Percentiles rank a stretch among this genome's conserved stretches.
phyloP scores from a whole-genome alignment of 2,329 filamentous ascomycete genomes.

The Hirsutella rhossiliensis region DNA sequence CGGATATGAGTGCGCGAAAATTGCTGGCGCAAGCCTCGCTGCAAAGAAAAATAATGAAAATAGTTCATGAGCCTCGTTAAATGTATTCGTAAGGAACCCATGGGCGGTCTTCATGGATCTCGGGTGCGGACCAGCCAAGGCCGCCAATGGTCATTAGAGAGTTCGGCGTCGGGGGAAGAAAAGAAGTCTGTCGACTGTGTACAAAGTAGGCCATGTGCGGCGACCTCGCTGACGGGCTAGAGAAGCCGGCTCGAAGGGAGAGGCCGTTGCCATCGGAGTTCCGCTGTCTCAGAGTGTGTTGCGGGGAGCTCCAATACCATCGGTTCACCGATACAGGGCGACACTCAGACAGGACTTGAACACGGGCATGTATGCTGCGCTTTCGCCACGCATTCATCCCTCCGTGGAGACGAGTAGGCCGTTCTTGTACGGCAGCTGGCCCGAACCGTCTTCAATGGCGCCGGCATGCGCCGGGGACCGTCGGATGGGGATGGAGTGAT shows the following conservation, averaged over 20 bases:
- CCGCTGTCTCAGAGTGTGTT: no score
- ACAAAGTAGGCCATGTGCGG: no score
- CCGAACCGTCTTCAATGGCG: slow-evolving; percentile 11
- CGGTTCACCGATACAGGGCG: not conserved
- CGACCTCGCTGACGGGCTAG: no score
- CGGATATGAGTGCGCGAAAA: slow-evolving; percentile 6
- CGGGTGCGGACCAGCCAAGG: not conserved
- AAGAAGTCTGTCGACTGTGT: no score
- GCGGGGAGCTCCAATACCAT: not conserved
- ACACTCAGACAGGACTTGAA: not conserved
- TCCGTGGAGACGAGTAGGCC: slow-evolving; percentile 19
- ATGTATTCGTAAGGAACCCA: slow-evolving; percentile 2
- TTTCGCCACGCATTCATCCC: slow-evolving; percentile 10
- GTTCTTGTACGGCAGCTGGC: slow-evolving; percentile 13
- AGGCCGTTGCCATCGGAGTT: no score
- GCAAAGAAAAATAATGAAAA: slow-evolving; percentile 2
- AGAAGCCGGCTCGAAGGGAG: no score
- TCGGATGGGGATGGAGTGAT: slow-evolving; percentile 26
- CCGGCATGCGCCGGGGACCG: slow-evolving; percentile 8
- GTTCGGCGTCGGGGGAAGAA: not conserved
- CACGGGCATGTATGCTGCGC: not conserved
- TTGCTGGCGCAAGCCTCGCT: slow-evolving; percentile 1
- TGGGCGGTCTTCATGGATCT: not conserved
- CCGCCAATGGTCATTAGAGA: not conserved
- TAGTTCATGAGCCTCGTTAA: slow-evolving; percentile 6